Evolutionary conservation across 768 basidiomycete species (phyloP).

Genomic region (Phylloporus sp.): DNA sequence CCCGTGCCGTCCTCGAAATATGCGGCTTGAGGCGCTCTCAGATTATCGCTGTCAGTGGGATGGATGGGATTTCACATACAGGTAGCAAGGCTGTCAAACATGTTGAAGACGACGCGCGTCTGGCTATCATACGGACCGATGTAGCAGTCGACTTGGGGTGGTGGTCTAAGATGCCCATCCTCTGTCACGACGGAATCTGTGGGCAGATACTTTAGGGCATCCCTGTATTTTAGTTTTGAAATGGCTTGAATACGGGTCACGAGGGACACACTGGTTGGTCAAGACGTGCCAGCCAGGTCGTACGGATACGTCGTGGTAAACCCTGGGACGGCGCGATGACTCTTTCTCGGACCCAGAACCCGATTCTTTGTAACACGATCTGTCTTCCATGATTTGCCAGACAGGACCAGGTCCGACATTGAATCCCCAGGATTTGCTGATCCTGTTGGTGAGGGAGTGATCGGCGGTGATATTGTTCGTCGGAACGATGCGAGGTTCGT

Average conservation of each 20-base stretch:
- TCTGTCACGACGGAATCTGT: constrained; percentile 45
- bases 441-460: constrained; percentile 43
- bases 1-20: constrained; percentile 54
- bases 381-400: constrained; percentile 76
- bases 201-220: constrained; percentile 57
- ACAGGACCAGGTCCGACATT: constrained; percentile 72
- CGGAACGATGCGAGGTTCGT: constrained; percentile 33
- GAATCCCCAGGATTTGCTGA: constrained; percentile 67
- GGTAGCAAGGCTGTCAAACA: constrained; percentile 54
- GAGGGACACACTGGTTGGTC: constrained; percentile 41
- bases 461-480: constrained; percentile 57
- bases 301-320: constrained; percentile 43
- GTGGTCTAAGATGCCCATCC: constrained; percentile 45
- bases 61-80: constrained; percentile 49
- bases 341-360: constrained; percentile 38
- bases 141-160: constrained; percentile 54
- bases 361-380: constrained; percentile 70
- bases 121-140: constrained; percentile 64
- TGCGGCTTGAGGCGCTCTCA: constrained; percentile 42
- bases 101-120: constrained; percentile 41
- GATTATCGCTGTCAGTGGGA: background rate
- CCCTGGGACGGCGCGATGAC: constrained; percentile 51
- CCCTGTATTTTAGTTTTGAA: constrained; percentile 33
- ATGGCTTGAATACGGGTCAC: constrained; percentile 3
- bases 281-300: constrained; percentile 45